Evolutionary conservation across 805 yeast genomes (phyloP).

Genomic region (Yarrowia divulgata): DNA sequence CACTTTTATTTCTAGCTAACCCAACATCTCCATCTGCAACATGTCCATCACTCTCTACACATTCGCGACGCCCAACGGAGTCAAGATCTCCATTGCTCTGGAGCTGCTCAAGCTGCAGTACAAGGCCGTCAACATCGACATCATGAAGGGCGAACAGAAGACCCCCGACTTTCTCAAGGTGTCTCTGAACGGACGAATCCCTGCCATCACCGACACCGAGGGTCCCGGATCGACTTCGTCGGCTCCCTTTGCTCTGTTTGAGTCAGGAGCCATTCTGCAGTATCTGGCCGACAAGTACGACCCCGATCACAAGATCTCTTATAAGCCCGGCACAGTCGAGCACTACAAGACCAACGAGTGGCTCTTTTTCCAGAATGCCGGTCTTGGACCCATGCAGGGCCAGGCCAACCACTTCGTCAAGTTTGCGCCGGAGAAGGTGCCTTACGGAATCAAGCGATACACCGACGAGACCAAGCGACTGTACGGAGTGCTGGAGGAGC

Average conservation of each 20-base stretch:
- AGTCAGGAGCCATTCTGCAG: slow-evolving; percentile 67
- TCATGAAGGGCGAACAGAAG: slow-evolving; percentile 57
- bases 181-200: slow-evolving; percentile 71
- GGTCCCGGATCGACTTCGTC: slow-evolving; percentile 46
- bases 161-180: slow-evolving; percentile 63
- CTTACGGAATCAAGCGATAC: slow-evolving; percentile 63
- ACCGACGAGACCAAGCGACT: slow-evolving; percentile 60
- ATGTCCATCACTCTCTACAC: slow-evolving; percentile 54
- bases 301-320: slow-evolving; percentile 56
- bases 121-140: slow-evolving; percentile 53
- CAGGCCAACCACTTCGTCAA: slow-evolving; percentile 60
- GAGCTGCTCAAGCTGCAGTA: slow-evolving; percentile 50
- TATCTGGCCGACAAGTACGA: slow-evolving; percentile 70
- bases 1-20: no score
- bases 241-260: slow-evolving; percentile 57
- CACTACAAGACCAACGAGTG: slow-evolving; percentile 59
- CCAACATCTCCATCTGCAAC: background rate
- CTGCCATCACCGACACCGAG: slow-evolving; percentile 55
- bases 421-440: slow-evolving; percentile 60
- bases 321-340: slow-evolving; percentile 50
- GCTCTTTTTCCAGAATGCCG: slow-evolving; percentile 64
- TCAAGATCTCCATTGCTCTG: slow-evolving; percentile 52
- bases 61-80: slow-evolving; percentile 55
- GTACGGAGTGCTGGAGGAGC: slow-evolving; percentile 61
- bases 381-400: slow-evolving; percentile 69